Conservation (phyloP, 345 rosid genomes). For the Cardamine resedifolia region DNA sequence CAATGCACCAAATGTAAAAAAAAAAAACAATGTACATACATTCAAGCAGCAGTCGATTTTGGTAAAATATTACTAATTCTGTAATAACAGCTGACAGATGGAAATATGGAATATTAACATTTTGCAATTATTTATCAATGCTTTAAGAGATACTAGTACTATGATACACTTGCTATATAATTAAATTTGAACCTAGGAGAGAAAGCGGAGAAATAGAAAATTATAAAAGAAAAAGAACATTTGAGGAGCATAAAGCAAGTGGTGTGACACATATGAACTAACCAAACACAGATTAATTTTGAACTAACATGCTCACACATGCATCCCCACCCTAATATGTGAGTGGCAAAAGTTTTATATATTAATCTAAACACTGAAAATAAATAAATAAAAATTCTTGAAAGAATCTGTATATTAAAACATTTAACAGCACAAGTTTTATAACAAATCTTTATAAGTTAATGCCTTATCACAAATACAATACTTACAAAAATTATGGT, state of each 20-base stretch:
- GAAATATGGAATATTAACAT: background rate
- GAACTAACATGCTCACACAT: constrained; percentile 40
- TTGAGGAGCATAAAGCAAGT: constrained; percentile 24
- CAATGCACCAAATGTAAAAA: too few relatives aligned
- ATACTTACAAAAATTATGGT: background rate
- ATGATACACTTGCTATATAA: background rate
- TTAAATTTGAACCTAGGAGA: background rate
- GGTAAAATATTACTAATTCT: background rate
- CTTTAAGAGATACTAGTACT: background rate
- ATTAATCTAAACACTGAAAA: background rate
- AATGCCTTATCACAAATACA: background rate
- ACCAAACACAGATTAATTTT: constrained; percentile 6
- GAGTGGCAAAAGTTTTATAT: too few relatives aligned
- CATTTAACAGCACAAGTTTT: background rate
- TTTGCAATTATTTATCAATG: background rate
- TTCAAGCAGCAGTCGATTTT: background rate
- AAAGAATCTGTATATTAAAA: background rate
- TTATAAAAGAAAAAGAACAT: background rate
- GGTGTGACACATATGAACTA: constrained; percentile 21
- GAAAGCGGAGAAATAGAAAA: background rate
- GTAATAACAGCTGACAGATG: background rate
- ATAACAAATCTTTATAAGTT: background rate
- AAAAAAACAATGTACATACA: too few relatives aligned
- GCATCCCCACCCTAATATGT: constrained; percentile 19
- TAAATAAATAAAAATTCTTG: background rate